Evolutionary conservation across 768 basidiomycete genomes (phyloP), one percentile per base, ranked within the genome.

Genomic region (Phylloporus arenicola): DNA sequence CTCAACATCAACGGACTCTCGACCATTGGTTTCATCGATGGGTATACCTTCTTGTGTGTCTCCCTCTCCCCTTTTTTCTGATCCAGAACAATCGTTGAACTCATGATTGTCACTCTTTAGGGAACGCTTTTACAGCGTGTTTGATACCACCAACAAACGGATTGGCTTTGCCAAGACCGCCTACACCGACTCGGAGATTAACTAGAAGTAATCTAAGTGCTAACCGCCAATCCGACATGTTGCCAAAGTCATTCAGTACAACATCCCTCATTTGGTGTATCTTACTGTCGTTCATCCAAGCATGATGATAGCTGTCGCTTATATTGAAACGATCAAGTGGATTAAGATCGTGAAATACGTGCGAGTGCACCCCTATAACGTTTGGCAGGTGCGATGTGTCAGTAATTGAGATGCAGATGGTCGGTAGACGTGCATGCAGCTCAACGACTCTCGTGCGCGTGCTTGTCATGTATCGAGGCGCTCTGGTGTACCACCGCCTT

Each of bases 161-260:
- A 59, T 76, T 29, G 75, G 75, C 24, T 64, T 77, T 40, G 75
- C 75, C 3, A 68, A 55, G 31, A 74, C 73, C 1, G 16, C 52
- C 1, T 66, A 70, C 53, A 77, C 75, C 4, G 4, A 27, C 8
- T 42, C 25, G n/a, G 2, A 1, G 8, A 7, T n/a, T 11, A 42
- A 42, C 25, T 42, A 41, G 12, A 19, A 40, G 16, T 30, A 11
- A 12, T 12, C 12, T 12, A 9, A 30, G 9, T 30, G 29, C 29
- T 12, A 30, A 16, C 33, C 12, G 6, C 16, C 33, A 34, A 34
- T 34, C 11, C 12, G 11, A 12, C 29, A 30, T 34, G 33, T 34
- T 34, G 16, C 7, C 12, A 34, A 34, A 7, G 30, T 31, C 30
- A 11, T 31, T 31, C 30, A 14, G 12, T 31, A 9, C 30, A 3